Evolutionary conservation across 139 green algal genomes (phyloP), one percentile per base, ranked within the genome.

Genomic region (Axilococcus clingmanii): DNA sequence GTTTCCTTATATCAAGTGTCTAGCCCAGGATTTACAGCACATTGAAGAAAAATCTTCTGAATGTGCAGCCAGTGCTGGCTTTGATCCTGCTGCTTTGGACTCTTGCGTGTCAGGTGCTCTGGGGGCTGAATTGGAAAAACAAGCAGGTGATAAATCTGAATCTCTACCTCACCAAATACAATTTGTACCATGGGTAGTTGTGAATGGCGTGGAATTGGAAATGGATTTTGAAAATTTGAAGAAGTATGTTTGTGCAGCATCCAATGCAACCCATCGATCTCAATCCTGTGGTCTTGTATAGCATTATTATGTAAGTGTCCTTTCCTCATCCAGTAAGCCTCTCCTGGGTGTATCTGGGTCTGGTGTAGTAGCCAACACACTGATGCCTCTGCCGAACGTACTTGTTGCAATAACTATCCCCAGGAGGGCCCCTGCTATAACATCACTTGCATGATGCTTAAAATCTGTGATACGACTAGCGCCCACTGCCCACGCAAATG

Each of bases 151-250:
- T 25, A 35, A 37, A 7, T 63, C 60, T 15, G 40, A 29, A 45
- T 34, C 31, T 5, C 40, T 68, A 17, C 22, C 24, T 16, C 60
- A 51, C 22, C 30, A 33, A 1, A 25, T 57, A 24, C 63, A 30
- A 9, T 63, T 63, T 57, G 60, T 68, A 20, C 60, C 60, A 16
- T 68, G 60, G 60, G 40, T 67, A 22, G 15, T 48, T 4, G 52
- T 68, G 11, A 68, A 68, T 17, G 60, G 60, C 9, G 40, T 44
- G 30, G 31, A 51, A 3, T 45, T 68, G 4, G 60, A 42, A 28
- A 25, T n/a, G 20, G 52, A 35, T 16, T 68, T 56, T 54, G 52
- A 68, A 15, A 36, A 57, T 27, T 42, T 68, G 16, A 34, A 57
- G 34, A 43, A 34, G 4, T 68, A 62, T 24, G 35, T 68, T 1